phyloP scores from a whole-genome alignment of 192 early-diverging fungal genomes.

The Backusella sp. region DNA sequence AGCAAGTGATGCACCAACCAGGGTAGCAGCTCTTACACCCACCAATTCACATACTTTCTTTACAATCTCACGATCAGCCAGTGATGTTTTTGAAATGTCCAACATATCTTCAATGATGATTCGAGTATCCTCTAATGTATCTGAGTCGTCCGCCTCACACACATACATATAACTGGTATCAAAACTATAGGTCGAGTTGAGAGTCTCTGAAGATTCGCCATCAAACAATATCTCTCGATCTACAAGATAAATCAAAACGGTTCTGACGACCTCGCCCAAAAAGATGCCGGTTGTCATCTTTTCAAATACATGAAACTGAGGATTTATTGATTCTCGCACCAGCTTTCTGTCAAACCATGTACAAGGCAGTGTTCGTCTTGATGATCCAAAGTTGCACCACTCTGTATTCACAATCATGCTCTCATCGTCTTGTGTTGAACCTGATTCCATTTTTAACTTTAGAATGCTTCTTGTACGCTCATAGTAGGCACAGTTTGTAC shows the following conservation, averaged over 20 bases:
- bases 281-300: constrained; percentile 95
- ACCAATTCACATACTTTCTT: constrained; percentile 80
- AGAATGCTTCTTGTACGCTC: constrained; percentile 45
- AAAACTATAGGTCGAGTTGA: constrained; percentile 70
- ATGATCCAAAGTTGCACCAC: constrained; percentile 89
- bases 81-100: constrained; percentile 59
- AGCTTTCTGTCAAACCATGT: constrained; percentile 82
- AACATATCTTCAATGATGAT: constrained; percentile 72
- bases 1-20: constrained; percentile 71
- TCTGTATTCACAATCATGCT: constrained; percentile 94
- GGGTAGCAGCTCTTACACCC: constrained; percentile 73
- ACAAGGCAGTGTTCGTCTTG: constrained; percentile 67
- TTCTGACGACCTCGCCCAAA: constrained; percentile 82
- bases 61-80: constrained; percentile 76
- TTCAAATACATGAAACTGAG: constrained; percentile 80
- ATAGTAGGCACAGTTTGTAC: constrained; percentile 86
- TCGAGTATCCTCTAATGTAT: constrained; percentile 57
- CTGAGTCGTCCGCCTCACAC: constrained; percentile 66
- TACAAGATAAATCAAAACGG: constrained; percentile 75
- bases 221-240: constrained; percentile 76
- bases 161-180: constrained; percentile 74
- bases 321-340: constrained; percentile 80
- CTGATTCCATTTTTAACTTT: constrained; percentile 21
- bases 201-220: constrained; percentile 55
- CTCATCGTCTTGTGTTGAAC: neutral